Base-by-base conservation (phyloP, 306 rosid genomes). In the Begonia fuchsioides region DNA sequence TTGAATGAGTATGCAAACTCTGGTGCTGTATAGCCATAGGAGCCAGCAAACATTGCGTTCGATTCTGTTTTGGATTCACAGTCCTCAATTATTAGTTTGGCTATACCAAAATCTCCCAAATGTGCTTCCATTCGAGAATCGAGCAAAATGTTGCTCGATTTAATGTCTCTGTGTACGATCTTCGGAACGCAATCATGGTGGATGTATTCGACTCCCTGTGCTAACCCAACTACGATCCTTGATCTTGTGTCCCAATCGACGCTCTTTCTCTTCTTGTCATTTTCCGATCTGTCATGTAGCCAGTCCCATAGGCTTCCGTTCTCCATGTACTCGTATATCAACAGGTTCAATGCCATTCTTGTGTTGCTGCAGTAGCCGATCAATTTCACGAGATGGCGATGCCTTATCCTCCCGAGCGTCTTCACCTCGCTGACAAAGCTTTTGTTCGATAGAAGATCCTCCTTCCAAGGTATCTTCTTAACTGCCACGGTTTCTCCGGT, bases 261-360 rank as follows among this genome's bases (percentile, higher is more conserved):
- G 57, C 32, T 61, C 26, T 44, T 74, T 63, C 68, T 84, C 51
- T 67, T 68, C 68, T 79, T 87, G 44, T 71, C 47, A 10, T 44
- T 71, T 16, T 32, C 48, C 11, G 76, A 81, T 49, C 70, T 64
- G 26, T 69, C 73, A 61, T 90, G 98, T 39, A 90, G 68, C 94
- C 95, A 85, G 56, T 85, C 98, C 94, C 94, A 90, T 4, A 82
- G 64, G 51, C 98, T 90, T 53, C 98, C 95, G 17, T 90, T 90
- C 52, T 68, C 92, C 98, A 90, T 81, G 58, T 72, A 77, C 59
- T 85, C 95, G 48, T 90, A 90, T 50, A 90, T 75, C 69, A 90
- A 39, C 56, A 90, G 66, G 75, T 85, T 85, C 64, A 76, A 71
- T 41, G 79, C 77, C 16, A 49, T 77, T 49, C 78, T 84, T 73